Base-by-base conservation (phyloP, 2,329 filamentous ascomycete genomes). In the Diaporthe vexans region DNA sequence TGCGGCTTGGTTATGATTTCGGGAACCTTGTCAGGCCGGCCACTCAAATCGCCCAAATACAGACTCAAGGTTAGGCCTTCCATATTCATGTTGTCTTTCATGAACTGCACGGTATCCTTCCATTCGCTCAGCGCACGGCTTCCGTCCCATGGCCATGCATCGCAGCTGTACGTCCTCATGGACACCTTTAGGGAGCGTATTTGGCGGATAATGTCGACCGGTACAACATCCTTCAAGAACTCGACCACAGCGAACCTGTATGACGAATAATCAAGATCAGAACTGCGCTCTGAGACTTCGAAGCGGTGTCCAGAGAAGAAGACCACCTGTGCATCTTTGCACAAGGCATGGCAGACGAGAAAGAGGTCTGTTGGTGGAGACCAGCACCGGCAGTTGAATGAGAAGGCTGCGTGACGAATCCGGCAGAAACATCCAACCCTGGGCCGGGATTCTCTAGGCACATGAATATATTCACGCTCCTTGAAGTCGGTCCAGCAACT, bases 341-440 rank as follows among this genome's bases (percentile, higher is more conserved):
- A 51, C 3, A 65, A 9, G 0, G 59, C 5, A 19, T n/a, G 59
- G 19, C 59, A 65, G 59, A 65, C 24, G 26, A 65, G 59, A 8
- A 65, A 65, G 6, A 65, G 59, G 40, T 65, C 4, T 1, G 26
- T 48, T 3, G 59, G 59, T n/a, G 43, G 59, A 1, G 8, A 11
- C 59, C 59, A 65, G 59, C 43, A 65, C 11, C 6, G 24, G 9
- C 43, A 65, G 24, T n/a, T 48, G 43, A 21, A 48, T 1, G 59
- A 65, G 59, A 48, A 65, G 0, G 59, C 59, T 7, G 40, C 40
- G 26, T 65, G 59, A 10, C 59, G 40, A 21, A 35, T 1, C 15
- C 40, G 59, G 8, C 59, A 65, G 40, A 65, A 65, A 24, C 59
- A 65, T 15, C 59, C 59, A 5, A 65, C 26, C 26, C 7, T 24